These are phyloP conservation scores for Paramecium sexaurelia DNA, from an alignment of 73 alveolate species.

Conservation along the genomic window DNA sequence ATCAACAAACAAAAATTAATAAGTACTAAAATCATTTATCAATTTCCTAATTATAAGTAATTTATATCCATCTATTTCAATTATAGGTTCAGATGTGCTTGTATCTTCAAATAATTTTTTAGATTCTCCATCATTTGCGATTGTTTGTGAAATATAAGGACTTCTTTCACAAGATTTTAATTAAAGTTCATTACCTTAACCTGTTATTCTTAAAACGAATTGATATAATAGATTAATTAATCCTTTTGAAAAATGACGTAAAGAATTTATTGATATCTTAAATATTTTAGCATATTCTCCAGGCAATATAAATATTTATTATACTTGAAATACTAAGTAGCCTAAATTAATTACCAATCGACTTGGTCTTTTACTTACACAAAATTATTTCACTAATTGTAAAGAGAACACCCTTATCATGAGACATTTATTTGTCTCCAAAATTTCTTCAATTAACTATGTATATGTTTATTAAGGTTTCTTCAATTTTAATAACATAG, in stretches of 20 bases:
- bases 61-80: slow-evolving; percentile 10
- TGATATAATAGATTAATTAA: neutral
- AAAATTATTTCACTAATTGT: slow-evolving; percentile 22
- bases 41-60: neutral
- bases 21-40: neutral
- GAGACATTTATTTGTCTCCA: neutral
- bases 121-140: neutral
- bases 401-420: neutral
- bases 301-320: neutral
- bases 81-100: neutral
- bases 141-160: neutral
- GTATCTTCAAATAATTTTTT: slow-evolving; percentile 22
- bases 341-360: slow-evolving; percentile 35
- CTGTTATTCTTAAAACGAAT: neutral
- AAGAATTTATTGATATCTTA: neutral
- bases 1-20: neutral
- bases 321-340: slow-evolving; percentile 5
- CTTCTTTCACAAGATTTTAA: neutral
- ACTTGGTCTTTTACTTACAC: slow-evolving; percentile 31
- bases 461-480: neutral
- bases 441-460: neutral
- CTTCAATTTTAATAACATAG: neutral
- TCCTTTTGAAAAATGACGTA: slow-evolving; percentile 35
- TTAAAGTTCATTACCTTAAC: neutral
- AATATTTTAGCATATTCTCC: slow-evolving; percentile 52